These are phyloP conservation scores for Tricholoma matsutake DNA, from an alignment of 768 basidiomycete genomes.

Conservation along the genomic window DNA sequence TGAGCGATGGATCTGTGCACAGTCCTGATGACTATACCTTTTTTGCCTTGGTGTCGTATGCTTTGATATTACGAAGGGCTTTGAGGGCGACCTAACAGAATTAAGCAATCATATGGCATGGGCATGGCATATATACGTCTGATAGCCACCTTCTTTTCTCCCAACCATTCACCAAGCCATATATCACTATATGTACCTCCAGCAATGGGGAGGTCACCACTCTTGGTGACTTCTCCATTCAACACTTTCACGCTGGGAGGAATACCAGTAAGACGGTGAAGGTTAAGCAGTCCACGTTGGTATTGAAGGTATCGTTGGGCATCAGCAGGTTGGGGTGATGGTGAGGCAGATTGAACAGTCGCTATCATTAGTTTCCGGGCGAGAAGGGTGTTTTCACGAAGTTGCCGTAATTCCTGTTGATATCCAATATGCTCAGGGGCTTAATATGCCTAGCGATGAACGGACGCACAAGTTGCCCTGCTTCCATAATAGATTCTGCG, in stretches of 20 bases:
- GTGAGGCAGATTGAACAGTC: slow-evolving; percentile 16
- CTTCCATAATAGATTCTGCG: slow-evolving; percentile 48
- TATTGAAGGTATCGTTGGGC: slow-evolving; percentile 38
- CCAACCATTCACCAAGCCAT: slow-evolving; percentile 53
- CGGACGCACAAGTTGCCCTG: slow-evolving; percentile 44
- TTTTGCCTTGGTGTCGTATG: slow-evolving; percentile 39
- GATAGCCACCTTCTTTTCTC: slow-evolving; percentile 42
- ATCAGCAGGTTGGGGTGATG: slow-evolving; percentile 20
- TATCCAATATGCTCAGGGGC: slow-evolving; percentile 2
- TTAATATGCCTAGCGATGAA: background rate
- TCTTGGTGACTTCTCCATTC: slow-evolving; percentile 47
- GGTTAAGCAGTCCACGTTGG: slow-evolving; percentile 42
- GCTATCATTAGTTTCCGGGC: slow-evolving; percentile 6
- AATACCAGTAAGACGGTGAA: slow-evolving; percentile 50
- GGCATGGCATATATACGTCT: background rate
- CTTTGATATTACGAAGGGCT: slow-evolving; percentile 44
- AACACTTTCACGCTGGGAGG: slow-evolving; percentile 51
- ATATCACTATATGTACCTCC: slow-evolving; percentile 56
- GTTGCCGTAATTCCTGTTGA: slow-evolving; percentile 27
- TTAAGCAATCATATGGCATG: background rate
- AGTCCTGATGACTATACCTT: slow-evolving; percentile 31
- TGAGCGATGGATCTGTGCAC: background rate
- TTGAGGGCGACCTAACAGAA: slow-evolving; percentile 53
- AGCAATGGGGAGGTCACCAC: slow-evolving; percentile 38
- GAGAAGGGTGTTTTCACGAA: slow-evolving; percentile 17